Evolutionary conservation across 768 basidiomycete genomes (phyloP), one percentile per base, ranked within the genome.

Genomic region (Amanita muscaria): DNA sequence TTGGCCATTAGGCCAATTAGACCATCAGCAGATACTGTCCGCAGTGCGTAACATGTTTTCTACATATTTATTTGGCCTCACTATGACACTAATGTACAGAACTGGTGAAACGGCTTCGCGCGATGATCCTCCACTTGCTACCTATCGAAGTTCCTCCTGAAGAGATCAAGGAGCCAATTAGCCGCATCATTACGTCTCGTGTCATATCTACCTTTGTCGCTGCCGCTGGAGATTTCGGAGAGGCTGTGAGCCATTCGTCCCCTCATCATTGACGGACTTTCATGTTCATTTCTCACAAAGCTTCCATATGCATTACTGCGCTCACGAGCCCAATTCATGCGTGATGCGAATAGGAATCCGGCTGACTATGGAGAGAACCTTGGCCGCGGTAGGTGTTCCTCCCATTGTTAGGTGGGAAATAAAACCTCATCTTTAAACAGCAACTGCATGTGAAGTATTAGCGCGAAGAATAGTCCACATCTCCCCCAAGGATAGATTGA

Each of bases 351-450:
- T 52, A 70, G 77, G 39, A 79, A 90, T 60, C 78, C 87, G 23
- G 83, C 90, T 3, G 86, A 94, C 58, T 88, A 83, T 56, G 88
- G 79, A 35, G 92, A 96, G 64, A 91, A 91, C 52, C 53, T 75
- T 14, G 79, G 84, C 52, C 72, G 92, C 63, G 89, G 88, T 79
- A 64, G 39, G 68, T 44, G 27, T 25, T 23, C 22, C 39, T 22
- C 35, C 35, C 22, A 39, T 8, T 22, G n/a, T 41, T 30, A 25
- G 35, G 33, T n/a, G 35, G 30, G 40, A 31, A 23, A 22, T 32
- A 1, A 7, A 45, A 31, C 15, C 33, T n/a, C 5, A 10, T 10
- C 34, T 35, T 34, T 14, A 24, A 6, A 19, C 46, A 88, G 88
- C 87, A 29, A 69, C 73, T 37, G 82, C 89, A 3, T 92, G 90